A percentile compares a stretch with the other conserved stretches of the same genome.
Conservation (phyloP, 2,329 filamentous ascomycete species). For the Curvularia verruculosa region DNA sequence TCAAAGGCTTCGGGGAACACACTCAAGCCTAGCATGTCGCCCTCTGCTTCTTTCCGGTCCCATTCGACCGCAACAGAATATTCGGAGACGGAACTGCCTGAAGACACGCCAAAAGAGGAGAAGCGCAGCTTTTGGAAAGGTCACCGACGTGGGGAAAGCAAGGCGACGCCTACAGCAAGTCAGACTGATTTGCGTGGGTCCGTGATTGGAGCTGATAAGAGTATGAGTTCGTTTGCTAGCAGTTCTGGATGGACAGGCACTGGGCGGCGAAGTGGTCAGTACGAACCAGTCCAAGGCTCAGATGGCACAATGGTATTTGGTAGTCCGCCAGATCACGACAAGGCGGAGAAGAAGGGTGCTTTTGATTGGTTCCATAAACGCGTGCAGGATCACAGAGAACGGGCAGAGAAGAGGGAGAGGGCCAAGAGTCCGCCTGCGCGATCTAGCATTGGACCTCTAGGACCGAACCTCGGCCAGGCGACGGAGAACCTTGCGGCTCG, state of each 20-base stretch:
- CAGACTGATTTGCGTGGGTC: conserved; percentile 46
- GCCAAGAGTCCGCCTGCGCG: conserved; percentile 58
- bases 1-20: conserved; percentile 56
- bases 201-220: conserved; percentile 46
- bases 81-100: conserved; percentile 77
- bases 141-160: conserved; percentile 51
- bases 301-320: conserved; percentile 44
- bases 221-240: conserved; percentile 49
- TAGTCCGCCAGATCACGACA: conserved; percentile 42
- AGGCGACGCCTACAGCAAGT: conserved; percentile 45
- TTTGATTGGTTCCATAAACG: conserved; percentile 71
- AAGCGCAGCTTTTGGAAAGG: conserved; percentile 78
- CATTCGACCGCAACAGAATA: conserved; percentile 73
- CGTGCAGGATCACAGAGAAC: conserved; percentile 64
- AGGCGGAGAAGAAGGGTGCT: conserved; percentile 62
- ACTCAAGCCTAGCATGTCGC: conserved; percentile 72
- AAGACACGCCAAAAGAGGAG: conserved; percentile 59
- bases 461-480: conserved; percentile 30
- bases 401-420: conserved; percentile 59
- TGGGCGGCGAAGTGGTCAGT: conserved; percentile 42
- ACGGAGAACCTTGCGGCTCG: conserved; percentile 23
- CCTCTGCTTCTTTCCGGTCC: conserved; percentile 77
- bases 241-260: conserved; percentile 37
- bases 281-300: conserved; percentile 37
- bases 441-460: conserved; percentile 26